phyloP scores from a whole-genome alignment of 257 asterid species.

The Solanum acaule region DNA sequence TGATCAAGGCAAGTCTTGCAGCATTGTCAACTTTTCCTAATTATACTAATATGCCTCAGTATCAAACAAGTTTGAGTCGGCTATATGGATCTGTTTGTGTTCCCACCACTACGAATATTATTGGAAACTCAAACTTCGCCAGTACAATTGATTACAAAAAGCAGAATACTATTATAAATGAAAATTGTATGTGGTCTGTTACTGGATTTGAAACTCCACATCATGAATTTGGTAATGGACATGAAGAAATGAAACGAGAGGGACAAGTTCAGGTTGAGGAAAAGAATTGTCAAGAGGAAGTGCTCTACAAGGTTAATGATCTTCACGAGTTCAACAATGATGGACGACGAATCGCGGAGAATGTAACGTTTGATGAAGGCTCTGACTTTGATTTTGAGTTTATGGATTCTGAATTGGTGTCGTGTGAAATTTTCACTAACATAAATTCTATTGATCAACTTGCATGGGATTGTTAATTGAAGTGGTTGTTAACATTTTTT shows the following conservation, averaged over 20 bases:
- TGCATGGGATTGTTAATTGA: conserved; percentile 48
- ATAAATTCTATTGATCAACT: conserved; percentile 41
- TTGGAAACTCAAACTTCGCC: neutral
- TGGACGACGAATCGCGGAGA: conserved; percentile 7
- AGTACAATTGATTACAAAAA: conserved; percentile 10
- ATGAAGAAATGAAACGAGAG: neutral
- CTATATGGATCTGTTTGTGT: neutral
- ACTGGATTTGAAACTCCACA: neutral
- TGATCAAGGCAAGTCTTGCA: conserved; percentile 5
- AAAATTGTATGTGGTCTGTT: conserved; percentile 16
- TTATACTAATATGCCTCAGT: neutral
- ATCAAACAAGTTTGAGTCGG: neutral
- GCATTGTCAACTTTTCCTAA: neutral
- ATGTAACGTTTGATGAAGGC: conserved; percentile 19
- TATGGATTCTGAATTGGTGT: conserved; percentile 37
- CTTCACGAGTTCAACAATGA: neutral
- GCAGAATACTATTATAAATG: conserved; percentile 17
- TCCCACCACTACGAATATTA: neutral
- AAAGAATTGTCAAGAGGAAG: conserved; percentile 7
- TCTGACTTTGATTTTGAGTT: conserved; percentile 48
- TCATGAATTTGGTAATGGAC: neutral
- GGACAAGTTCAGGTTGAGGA: neutral
- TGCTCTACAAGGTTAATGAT: neutral
- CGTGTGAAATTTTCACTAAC: conserved; percentile 28
- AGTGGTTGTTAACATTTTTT: neutral